These are phyloP conservation scores for Coprinopsis cinerea DNA, from an alignment of 768 basidiomycete genomes.

Conservation along the genomic window DNA sequence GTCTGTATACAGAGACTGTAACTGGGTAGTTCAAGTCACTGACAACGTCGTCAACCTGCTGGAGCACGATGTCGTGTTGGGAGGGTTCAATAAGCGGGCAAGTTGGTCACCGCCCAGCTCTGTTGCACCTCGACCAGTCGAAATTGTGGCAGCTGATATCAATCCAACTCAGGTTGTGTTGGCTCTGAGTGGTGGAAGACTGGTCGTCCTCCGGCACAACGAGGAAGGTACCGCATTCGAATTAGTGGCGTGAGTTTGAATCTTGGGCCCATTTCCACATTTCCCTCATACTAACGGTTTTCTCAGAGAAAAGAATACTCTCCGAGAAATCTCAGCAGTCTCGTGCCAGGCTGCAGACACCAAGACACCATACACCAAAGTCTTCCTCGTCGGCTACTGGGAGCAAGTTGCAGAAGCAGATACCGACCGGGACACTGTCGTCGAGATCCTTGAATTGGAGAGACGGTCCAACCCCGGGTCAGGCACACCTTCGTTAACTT, in stretches of 20 bases:
- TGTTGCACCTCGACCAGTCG: constrained; percentile 13
- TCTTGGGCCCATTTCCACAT: not conserved
- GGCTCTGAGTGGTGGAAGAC: constrained; percentile 46
- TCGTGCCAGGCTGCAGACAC: constrained; percentile 55
- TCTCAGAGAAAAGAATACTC: not conserved
- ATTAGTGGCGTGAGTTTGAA: constrained; percentile 15
- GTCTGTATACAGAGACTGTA: constrained; percentile 36
- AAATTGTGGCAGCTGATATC: constrained; percentile 63
- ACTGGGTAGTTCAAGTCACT: constrained; percentile 72
- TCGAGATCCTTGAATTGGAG: constrained; percentile 47
- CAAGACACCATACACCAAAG: constrained; percentile 35
- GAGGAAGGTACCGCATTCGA: constrained; percentile 24
- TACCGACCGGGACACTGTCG: constrained; percentile 28
- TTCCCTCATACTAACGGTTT: not conserved
- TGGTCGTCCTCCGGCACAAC: constrained; percentile 46
- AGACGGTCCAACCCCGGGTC: constrained; percentile 2
- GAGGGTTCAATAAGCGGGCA: constrained; percentile 34
- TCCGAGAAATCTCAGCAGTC: constrained; percentile 61
- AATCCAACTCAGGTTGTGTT: constrained; percentile 65
- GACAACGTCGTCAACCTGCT: constrained; percentile 47
- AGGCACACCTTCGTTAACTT: not conserved
- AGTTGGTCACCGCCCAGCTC: constrained; percentile 25
- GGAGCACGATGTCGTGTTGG: constrained; percentile 43
- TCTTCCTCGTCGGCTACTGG: constrained; percentile 75
- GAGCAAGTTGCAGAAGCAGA: constrained; percentile 16